Base-by-base conservation (phyloP, 176 grass and related monocot genomes). In the Aechmea fasciata region DNA sequence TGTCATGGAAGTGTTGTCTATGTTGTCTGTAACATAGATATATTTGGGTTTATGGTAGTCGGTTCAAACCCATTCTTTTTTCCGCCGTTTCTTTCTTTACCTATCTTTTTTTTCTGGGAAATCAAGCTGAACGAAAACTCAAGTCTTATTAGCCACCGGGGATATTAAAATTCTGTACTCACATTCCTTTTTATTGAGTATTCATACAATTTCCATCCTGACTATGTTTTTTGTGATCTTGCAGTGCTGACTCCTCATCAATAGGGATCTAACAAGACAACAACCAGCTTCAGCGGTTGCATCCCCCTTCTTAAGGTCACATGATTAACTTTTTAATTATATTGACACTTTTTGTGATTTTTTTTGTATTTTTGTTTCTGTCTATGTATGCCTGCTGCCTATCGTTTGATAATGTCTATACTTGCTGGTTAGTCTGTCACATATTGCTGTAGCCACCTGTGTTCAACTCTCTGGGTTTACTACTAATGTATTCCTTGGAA, bases 201-300 rank as follows among this genome's bases (percentile, higher is more conserved):
- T 22, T 61, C n/a, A 9, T 20, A 10, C 15, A 9, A 18, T 18
- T 19, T 61, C 55, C 20, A 2, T 19, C 55, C 55, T 61, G 55
- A 61, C 55, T 61, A 61, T 9, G 4, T 8, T 61, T 9, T 61
- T 18, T 61, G 13, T 75, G 13, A 65, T 22, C 54, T 65, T 88
- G 81, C 78, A 88, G 85, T 88, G 63, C 71, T 88, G 75, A 83
- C 81, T 67, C 81, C 85, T 74, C 65, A 78, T 64, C 70, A 84
- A 75, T 88, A 88, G 74, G 74, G 78, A 75, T 50, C 57, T 84
- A 71, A 67, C 33, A 47, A 49, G 50, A 72, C 70, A 81, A 69
- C 76, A 83, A 48, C 80, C 62, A 64, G 74, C 49, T 78, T 47
- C 70, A 65, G 22, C 47, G 49, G 3, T 78, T 75, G 28, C 9